Evolutionary conservation across 2,329 filamentous ascomycete species (phyloP).

Genomic region (Didymellaceae sp.): DNA sequence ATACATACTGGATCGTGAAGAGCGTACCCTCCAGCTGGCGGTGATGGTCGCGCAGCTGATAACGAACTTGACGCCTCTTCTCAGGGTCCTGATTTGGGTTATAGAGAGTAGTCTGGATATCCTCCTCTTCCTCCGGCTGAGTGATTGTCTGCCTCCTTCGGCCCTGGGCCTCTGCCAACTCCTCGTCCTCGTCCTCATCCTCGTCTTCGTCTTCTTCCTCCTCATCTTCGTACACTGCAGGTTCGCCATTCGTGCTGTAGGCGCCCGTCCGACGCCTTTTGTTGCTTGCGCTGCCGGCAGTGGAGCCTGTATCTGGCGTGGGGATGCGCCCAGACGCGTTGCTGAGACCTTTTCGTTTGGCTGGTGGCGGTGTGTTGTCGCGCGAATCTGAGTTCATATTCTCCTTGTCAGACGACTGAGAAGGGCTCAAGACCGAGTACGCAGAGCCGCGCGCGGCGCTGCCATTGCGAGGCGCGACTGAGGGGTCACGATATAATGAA

Average conservation of each 20-base stretch:
- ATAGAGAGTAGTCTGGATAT: slow-evolving; percentile 60
- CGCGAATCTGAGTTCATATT: slow-evolving; percentile 46
- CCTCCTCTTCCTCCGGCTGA: slow-evolving; percentile 26
- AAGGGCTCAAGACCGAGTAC: slow-evolving; percentile 44
- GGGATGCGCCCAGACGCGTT: slow-evolving; percentile 40
- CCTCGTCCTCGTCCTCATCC: slow-evolving; percentile 21
- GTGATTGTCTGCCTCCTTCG: slow-evolving; percentile 11
- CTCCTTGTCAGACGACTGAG: slow-evolving; percentile 53
- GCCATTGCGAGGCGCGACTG: slow-evolving; percentile 28
- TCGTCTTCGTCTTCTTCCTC: slow-evolving; percentile 23
- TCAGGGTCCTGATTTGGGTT: slow-evolving; percentile 83
- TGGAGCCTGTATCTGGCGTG: slow-evolving; percentile 48
- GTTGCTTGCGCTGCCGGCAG: slow-evolving; percentile 34
- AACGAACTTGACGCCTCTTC: slow-evolving; percentile 74
- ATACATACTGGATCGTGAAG: background rate
- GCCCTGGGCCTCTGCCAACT: slow-evolving; percentile 6
- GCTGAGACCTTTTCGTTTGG: slow-evolving; percentile 55
- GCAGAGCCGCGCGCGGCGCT: slow-evolving; percentile 31
- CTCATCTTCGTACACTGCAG: slow-evolving; percentile 29
- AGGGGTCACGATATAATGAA: slow-evolving; percentile 48
- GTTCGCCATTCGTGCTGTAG: slow-evolving; percentile 26
- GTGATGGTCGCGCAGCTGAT: slow-evolving; percentile 71
- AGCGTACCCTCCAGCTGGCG: slow-evolving; percentile 63
- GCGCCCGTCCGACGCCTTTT: slow-evolving; percentile 57
- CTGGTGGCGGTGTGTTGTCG: slow-evolving; percentile 33